Base-by-base conservation (phyloP, 371 early-diverging fungal genomes). In the Amoeboaphelidium protococcarum region DNA sequence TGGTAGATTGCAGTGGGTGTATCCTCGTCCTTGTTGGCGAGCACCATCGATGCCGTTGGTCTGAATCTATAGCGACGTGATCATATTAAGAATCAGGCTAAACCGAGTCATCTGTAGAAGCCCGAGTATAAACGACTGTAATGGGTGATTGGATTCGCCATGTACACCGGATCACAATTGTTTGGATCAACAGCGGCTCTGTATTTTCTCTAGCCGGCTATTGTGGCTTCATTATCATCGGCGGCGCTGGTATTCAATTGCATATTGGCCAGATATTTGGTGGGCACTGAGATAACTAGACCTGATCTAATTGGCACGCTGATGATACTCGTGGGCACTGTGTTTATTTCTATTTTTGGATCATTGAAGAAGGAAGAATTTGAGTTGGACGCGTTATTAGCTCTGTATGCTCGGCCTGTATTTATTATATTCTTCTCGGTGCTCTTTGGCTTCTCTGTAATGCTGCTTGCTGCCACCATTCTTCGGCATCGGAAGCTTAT, bases 171-270 rank as follows among this genome's bases (percentile, higher is more conserved):
- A 2, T 68, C 69, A 59, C 76, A 74, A 43, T 50, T 72, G 20
- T 64, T 74, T 25, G 76, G 76, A 42, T 72, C 69, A 24, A 71
- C 74, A n/a, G 64, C 72, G 43, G 76, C 76, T 13, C 47, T 74
- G 16, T 70, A 76, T 53, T 73, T 67, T 52, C 61, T 76, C 31
- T 73, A 73, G 53, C 70, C 74, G n/a, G 73, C 73, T 60, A 73
- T 74, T 74, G 74, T 74, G 24, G 77, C 77, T 40, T 73, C 77
- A 24, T 54, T 76, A 37, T 73, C 73, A n/a, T 68, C 73, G 41
- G 66, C 71, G 21, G 71, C 77, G 6, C 58, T 76, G 24, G 72
- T 76, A 47, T 74, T 72, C 55, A 76, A 76, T 54, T 74, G 73
- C 54, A 49, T 76, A 16, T 72, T 76, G 58, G 77, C 77, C 26